Evolutionary conservation across 1,139 yeast species (phyloP).

Genomic region (Kodamaea arcana): DNA sequence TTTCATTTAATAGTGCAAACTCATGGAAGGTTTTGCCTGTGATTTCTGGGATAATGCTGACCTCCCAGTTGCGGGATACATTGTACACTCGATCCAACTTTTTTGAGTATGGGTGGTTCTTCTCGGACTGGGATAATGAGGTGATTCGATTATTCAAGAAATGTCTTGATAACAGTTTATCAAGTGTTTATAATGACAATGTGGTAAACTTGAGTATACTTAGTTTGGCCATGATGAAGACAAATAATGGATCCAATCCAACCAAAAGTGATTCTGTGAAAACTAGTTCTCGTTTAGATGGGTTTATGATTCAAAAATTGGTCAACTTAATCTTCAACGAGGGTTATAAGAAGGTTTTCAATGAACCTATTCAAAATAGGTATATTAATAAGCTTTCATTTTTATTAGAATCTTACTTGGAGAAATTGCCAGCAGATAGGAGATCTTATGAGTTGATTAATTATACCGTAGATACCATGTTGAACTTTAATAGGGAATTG

Average conservation of each 20-base stretch:
- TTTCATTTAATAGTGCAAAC: constrained; percentile 23
- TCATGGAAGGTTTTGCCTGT: constrained; percentile 59
- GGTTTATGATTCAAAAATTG: constrained; percentile 20
- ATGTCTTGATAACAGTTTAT: constrained; percentile 23
- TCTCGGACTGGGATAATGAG: constrained; percentile 29
- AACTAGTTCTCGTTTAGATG: constrained; percentile 21
- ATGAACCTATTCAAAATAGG: constrained; percentile 21
- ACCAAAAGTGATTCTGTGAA: constrained; percentile 23
- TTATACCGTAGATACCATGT: constrained; percentile 18
- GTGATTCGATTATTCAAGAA: constrained; percentile 20
- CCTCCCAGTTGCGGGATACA: constrained; percentile 36
- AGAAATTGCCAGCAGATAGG: constrained; percentile 16
- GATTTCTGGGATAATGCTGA: constrained; percentile 49
- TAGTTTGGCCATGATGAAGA: constrained; percentile 30
- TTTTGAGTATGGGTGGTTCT: constrained; percentile 31
- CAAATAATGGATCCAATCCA: too few relatives aligned
- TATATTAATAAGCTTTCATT: constrained; percentile 49
- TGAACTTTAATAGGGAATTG: constrained; percentile 25
- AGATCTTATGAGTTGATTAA: constrained; percentile 19
- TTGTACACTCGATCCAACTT: constrained; percentile 22
- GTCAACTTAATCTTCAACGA: constrained; percentile 21
- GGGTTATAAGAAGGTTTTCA: not conserved
- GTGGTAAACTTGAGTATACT: constrained; percentile 29
- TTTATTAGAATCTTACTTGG: constrained; percentile 36
- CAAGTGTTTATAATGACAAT: constrained; percentile 20